Conservation (phyloP, 371 early-diverging fungal genomes). For the Haplosporangium sp. region DNA sequence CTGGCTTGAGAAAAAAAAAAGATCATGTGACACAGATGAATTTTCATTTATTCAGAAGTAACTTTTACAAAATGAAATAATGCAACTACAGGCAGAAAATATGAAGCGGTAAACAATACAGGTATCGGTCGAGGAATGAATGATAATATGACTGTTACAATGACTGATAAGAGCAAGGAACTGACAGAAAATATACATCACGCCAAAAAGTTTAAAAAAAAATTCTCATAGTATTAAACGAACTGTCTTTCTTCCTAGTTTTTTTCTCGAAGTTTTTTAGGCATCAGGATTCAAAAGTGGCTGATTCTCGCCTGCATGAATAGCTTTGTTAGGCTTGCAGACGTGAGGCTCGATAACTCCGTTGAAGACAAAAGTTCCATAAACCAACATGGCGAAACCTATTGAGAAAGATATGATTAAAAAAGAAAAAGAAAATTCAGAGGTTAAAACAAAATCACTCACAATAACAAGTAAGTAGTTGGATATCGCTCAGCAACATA, state of each 20-base stretch:
- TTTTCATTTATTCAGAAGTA: no score
- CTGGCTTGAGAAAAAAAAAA: no score
- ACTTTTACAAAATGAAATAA: no score
- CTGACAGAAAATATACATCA: no score
- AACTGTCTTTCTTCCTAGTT: neutral
- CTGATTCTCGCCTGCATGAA: constrained; percentile 32
- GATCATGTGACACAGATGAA: no score
- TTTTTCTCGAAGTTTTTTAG: constrained; percentile 5
- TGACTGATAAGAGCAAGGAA: no score
- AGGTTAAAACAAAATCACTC: neutral
- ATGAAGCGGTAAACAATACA: no score
- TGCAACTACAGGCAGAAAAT: no score
- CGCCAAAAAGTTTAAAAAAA: no score
- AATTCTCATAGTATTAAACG: neutral
- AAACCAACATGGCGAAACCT: constrained; percentile 86
- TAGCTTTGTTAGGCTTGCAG: constrained; percentile 42
- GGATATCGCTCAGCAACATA: constrained; percentile 2
- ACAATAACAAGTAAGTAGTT: no score
- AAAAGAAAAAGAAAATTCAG: neutral
- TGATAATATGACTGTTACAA: no score
- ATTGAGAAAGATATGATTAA: neutral
- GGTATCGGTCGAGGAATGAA: no score
- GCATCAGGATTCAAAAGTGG: constrained; percentile 26
- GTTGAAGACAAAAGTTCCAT: constrained; percentile 94
- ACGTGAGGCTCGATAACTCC: constrained; percentile 79